Evolutionary conservation across 768 basidiomycete species (phyloP).

Genomic region (Agrocybe chaxingu): DNA sequence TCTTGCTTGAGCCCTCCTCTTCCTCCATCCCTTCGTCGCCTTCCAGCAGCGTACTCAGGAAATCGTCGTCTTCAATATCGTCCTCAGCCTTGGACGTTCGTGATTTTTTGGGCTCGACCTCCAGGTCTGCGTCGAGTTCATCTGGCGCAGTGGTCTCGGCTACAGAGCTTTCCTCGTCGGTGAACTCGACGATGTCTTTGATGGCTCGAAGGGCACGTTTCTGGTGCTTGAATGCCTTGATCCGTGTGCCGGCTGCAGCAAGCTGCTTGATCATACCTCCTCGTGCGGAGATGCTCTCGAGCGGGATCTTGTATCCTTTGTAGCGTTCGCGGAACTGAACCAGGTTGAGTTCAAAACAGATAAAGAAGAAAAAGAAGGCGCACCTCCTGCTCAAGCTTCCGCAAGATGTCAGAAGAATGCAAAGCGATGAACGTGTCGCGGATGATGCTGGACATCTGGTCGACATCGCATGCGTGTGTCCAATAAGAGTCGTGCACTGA

Average conservation of each 20-base stretch:
- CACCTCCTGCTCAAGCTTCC: conserved; percentile 72
- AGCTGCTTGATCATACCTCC: conserved; percentile 36
- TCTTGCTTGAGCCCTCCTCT: conserved; percentile 13
- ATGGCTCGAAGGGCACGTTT: conserved; percentile 30
- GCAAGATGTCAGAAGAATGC: conserved; percentile 84
- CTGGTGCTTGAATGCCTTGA: conserved; percentile 38
- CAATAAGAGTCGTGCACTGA: conserved; percentile 99
- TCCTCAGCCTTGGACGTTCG: conserved; percentile 7
- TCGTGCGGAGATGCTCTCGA: conserved; percentile 39
- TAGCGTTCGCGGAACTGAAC: conserved; percentile 75
- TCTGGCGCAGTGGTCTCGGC: conserved; percentile 1
- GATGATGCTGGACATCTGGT: conserved; percentile 85
- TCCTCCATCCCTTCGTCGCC: conserved; percentile 19
- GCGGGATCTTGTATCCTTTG: conserved; percentile 64
- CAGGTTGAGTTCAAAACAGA: neutral
- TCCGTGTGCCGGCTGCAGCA: conserved; percentile 38
- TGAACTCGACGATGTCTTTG: conserved; percentile 31
- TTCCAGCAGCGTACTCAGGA: conserved; percentile 10
- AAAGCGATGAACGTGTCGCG: conserved; percentile 92
- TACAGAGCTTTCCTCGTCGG: conserved; percentile 30
- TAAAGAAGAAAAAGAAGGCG: conserved; percentile 15
- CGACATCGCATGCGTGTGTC: conserved; percentile 89
- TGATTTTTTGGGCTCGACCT: conserved; percentile 12
- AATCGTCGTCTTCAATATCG: conserved; percentile 5
- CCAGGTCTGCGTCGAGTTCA: conserved; percentile 6